Evolutionary conservation across 805 yeast genomes (phyloP).

Genomic region (Cyberlindnera subsufficiens): DNA sequence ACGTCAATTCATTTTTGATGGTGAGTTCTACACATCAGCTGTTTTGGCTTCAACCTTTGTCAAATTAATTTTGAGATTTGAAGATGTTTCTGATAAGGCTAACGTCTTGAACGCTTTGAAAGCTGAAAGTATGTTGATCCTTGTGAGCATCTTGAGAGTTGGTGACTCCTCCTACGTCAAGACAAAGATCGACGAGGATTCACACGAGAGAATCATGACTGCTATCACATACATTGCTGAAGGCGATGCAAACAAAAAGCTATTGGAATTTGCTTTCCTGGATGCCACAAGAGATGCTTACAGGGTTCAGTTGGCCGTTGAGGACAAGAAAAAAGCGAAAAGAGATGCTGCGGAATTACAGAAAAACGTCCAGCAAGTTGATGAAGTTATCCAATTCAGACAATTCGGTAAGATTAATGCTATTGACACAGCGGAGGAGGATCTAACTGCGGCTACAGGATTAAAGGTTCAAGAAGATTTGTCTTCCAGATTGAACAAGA

Average conservation of each 20-base stretch:
- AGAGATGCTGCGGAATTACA: slow-evolving; percentile 51
- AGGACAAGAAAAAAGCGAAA: slow-evolving; percentile 52
- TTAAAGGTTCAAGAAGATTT: slow-evolving; percentile 49
- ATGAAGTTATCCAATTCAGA: slow-evolving; percentile 72
- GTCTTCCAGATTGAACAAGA: slow-evolving; percentile 77
- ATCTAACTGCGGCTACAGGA: slow-evolving; percentile 50
- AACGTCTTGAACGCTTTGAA: slow-evolving; percentile 72
- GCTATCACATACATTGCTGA: slow-evolving; percentile 77
- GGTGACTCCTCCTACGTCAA: slow-evolving; percentile 69
- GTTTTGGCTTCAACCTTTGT: slow-evolving; percentile 84
- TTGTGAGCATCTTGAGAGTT: slow-evolving; percentile 87
- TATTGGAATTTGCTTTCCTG: slow-evolving; percentile 64
- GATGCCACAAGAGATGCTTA: slow-evolving; percentile 86
- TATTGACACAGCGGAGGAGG: slow-evolving; percentile 49
- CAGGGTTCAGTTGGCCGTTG: slow-evolving; percentile 57
- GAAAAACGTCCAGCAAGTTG: slow-evolving; percentile 68
- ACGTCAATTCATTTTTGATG: slow-evolving; percentile 74
- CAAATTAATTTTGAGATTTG: slow-evolving; percentile 76
- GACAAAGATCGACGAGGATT: slow-evolving; percentile 89
- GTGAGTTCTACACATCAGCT: slow-evolving; percentile 88
- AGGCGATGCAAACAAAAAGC: slow-evolving; percentile 39
- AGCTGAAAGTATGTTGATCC: slow-evolving; percentile 89
- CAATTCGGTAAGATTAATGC: slow-evolving; percentile 53
- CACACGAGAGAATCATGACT: slow-evolving; percentile 89
- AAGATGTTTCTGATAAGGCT: slow-evolving; percentile 47